Conservation (phyloP, 352 stramenopile species). For the Phytophthora pseudosyringae region DNA sequence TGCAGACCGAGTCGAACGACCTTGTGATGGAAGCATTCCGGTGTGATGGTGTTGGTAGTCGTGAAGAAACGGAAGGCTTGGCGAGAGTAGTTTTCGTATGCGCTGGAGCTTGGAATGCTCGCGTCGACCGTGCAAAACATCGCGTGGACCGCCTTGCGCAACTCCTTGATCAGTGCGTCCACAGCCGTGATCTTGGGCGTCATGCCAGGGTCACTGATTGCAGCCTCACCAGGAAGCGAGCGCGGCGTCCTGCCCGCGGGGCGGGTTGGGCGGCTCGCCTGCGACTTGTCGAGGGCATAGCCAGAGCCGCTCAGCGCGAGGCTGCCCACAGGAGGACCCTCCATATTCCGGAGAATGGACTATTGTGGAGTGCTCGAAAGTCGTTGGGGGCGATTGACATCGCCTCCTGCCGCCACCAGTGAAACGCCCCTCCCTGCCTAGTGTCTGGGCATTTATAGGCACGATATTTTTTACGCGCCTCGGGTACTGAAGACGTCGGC, state of each 20-base stretch:
- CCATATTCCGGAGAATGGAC: conserved; percentile 31
- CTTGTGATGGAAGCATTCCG: conserved; percentile 71
- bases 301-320: conserved; percentile 48
- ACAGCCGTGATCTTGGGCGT: conserved; percentile 40
- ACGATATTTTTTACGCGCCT: conserved; percentile 15
- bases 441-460: conserved; percentile 24
- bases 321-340: conserved; percentile 33
- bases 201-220: conserved; percentile 2
- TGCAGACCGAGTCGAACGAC: conserved; percentile 64
- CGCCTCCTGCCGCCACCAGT: conserved; percentile 14
- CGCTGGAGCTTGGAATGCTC: conserved; percentile 40
- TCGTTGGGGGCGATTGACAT: conserved; percentile 18
- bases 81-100: conserved; percentile 66
- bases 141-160: conserved; percentile 54
- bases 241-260: conserved; percentile 14
- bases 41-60: conserved; percentile 74
- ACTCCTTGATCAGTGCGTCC: conserved; percentile 56
- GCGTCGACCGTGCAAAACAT: conserved; percentile 55
- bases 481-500: conserved; percentile 3
- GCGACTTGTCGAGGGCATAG: conserved; percentile 38
- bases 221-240: conserved; percentile 7
- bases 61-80: conserved; percentile 84
- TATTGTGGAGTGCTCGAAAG: conserved; percentile 28
- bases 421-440: conserved; percentile 20
- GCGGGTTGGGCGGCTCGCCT: conserved; percentile 5